Conservation (phyloP, 345 rosid genomes). For the Eucalyptus lansdowneana region DNA sequence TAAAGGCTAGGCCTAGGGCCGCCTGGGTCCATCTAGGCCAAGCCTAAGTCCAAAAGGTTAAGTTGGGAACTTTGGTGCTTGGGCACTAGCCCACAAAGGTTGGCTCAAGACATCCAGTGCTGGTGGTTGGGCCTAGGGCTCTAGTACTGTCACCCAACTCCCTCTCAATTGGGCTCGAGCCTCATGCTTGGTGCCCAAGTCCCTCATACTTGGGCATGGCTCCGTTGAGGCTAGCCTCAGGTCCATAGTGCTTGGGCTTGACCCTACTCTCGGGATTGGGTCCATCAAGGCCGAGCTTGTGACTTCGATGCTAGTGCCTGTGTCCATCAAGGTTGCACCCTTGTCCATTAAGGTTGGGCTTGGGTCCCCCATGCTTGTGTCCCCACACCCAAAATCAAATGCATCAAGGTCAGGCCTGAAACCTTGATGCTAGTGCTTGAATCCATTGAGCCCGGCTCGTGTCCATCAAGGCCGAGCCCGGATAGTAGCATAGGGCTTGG, state of each 20-base stretch:
- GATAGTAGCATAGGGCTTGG: no score
- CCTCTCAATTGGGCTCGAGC: rapidly evolving
- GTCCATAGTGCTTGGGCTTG: neutral
- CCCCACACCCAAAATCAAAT: neutral
- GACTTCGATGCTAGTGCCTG: rapidly evolving
- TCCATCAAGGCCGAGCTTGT: neutral
- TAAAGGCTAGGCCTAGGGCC: neutral
- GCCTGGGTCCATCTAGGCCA: neutral
- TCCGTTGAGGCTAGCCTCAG: rapidly evolving
- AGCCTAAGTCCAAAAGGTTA: neutral
- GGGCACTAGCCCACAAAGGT: neutral
- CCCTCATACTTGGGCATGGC: neutral
- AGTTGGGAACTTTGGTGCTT: neutral
- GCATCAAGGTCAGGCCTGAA: rapidly evolving
- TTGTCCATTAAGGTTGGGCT: neutral
- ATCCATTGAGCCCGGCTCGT: no score
- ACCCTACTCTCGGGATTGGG: no score
- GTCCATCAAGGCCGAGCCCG: rapidly evolving
- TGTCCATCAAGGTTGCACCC: neutral
- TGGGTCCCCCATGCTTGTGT: neutral
- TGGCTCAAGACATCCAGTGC: neutral
- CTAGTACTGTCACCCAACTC: neutral
- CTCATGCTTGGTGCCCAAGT: neutral
- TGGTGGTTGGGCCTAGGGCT: neutral
- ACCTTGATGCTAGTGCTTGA: neutral